These are phyloP conservation scores for Rhizomucor pusillus DNA, from an alignment of 371 early-diverging fungal genomes.

Conservation along the genomic window DNA sequence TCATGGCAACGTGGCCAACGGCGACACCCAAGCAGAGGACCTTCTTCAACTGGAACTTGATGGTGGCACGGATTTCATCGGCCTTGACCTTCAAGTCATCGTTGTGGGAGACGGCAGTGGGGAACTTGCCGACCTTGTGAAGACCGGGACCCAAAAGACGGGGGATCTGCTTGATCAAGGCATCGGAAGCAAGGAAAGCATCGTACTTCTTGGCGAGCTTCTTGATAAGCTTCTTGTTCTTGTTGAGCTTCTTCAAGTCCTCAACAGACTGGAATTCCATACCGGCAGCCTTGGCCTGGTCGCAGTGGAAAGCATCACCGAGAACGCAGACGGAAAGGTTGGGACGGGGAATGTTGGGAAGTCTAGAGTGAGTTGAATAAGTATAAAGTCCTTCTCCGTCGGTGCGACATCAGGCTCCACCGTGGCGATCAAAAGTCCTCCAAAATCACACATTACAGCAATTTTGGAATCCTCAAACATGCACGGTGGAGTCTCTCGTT, in stretches of 20 bases:
- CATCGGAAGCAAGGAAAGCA: slow-evolving; percentile 98
- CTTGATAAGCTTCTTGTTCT: slow-evolving; percentile 99
- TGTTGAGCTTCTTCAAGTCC: slow-evolving; percentile 98
- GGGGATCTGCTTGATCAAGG: slow-evolving; percentile 98
- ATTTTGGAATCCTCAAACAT: too few relatives aligned
- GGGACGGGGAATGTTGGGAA: slow-evolving; percentile 79
- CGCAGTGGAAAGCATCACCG: slow-evolving; percentile 96
- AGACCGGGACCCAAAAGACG: slow-evolving; percentile 98
- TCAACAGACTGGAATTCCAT: slow-evolving; percentile 96
- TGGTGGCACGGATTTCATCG: slow-evolving; percentile 94
- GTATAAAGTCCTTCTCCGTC: neutral
- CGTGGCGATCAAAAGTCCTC: too few relatives aligned
- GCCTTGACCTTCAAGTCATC: slow-evolving; percentile 92
- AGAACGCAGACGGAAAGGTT: slow-evolving; percentile 93
- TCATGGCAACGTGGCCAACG: slow-evolving; percentile 96
- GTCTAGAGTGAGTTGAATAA: slow-evolving; percentile 5
- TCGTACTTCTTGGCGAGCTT: slow-evolving; percentile 94
- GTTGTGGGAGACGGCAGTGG: slow-evolving; percentile 93
- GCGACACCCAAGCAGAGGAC: slow-evolving; percentile 98
- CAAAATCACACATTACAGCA: too few relatives aligned
- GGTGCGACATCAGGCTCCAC: too few relatives aligned
- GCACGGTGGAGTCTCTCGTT: neutral
- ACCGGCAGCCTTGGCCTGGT: slow-evolving; percentile 90
- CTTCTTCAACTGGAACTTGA: slow-evolving; percentile 99
- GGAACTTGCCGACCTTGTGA: slow-evolving; percentile 98